Evolutionary conservation across 2,329 filamentous ascomycete species (phyloP).

Genomic region (Pseudocercospora eumusae): DNA sequence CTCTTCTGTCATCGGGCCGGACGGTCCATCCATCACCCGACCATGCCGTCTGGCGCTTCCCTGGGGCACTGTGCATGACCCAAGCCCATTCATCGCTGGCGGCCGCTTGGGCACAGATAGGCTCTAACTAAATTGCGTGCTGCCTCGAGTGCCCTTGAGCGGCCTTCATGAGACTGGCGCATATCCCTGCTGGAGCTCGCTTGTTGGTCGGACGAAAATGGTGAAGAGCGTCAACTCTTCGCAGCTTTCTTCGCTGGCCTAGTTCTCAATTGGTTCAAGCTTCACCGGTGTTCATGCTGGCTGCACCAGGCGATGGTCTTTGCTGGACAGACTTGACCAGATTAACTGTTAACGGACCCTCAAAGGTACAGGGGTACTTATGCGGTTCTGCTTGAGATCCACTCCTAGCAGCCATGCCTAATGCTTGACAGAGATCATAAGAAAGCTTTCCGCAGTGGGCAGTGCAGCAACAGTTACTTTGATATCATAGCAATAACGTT

Average conservation of each 20-base stretch:
- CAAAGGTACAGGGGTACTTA: slow-evolving; percentile 12
- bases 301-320: slow-evolving; percentile 4
- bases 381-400: slow-evolving; percentile 9
- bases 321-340: slow-evolving; percentile 1
- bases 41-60: background rate
- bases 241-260: background rate
- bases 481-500: slow-evolving; percentile 3
- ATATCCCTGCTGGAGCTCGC: background rate
- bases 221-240: background rate
- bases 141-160: slow-evolving; percentile 3
- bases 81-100: background rate
- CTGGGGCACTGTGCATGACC: background rate
- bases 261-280: slow-evolving; percentile 5
- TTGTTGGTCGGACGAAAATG: background rate
- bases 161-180: slow-evolving; percentile 7
- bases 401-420: background rate
- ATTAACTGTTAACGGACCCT: too few relatives aligned
- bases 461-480: background rate
- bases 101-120: background rate
- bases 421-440: background rate
- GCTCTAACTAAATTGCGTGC: slow-evolving; percentile 4
- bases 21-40: background rate
- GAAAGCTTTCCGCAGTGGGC: slow-evolving; percentile 7
- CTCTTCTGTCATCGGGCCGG: background rate
- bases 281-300: slow-evolving; percentile 1